A percentile compares a stretch with the other conserved stretches of the same genome.
These are phyloP conservation scores for Limtongozyma cylindracea DNA, from an alignment of 805 yeast species.

Conservation along the genomic window DNA sequence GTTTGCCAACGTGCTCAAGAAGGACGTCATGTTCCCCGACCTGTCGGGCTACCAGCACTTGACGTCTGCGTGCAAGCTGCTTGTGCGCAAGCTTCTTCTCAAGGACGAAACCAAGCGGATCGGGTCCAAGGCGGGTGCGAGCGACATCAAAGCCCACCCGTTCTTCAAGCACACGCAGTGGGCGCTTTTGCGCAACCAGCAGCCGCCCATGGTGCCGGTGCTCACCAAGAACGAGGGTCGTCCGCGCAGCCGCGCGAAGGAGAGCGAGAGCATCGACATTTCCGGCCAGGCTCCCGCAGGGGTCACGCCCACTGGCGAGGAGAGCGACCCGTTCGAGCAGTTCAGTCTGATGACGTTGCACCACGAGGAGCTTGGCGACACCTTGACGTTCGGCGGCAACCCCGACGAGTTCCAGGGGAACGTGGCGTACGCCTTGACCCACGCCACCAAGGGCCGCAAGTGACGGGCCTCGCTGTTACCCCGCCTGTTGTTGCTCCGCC, in stretches of 20 bases:
- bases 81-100: slow-evolving; percentile 58
- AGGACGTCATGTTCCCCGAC: slow-evolving; percentile 64
- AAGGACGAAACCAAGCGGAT: slow-evolving; percentile 77
- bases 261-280: slow-evolving; percentile 2
- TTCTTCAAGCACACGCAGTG: slow-evolving; percentile 85
- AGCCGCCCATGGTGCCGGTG: slow-evolving; percentile 90
- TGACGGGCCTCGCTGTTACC: too few relatives aligned
- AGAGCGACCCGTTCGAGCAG: slow-evolving; percentile 51
- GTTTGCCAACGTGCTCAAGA: slow-evolving; percentile 64
- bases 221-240: slow-evolving; percentile 10
- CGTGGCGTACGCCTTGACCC: too few relatives aligned
- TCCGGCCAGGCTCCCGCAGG: too few relatives aligned
- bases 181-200: slow-evolving; percentile 82
- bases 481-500: too few relatives aligned
- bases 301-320: too few relatives aligned
- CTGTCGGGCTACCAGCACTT: slow-evolving; percentile 23
- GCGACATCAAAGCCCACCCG: slow-evolving; percentile 77
- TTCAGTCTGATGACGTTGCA: slow-evolving; percentile 74
- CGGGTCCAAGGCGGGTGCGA: slow-evolving; percentile 87
- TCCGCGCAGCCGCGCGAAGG: slow-evolving; percentile 1
- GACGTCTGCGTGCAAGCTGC: slow-evolving; percentile 50
- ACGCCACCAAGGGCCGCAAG: too few relatives aligned
- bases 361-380: slow-evolving; percentile 30
- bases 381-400: slow-evolving; percentile 16
- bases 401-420: too few relatives aligned